phyloP scores from a whole-genome alignment of 2,329 filamentous ascomycete genomes.

The Hortaea sp. region DNA sequence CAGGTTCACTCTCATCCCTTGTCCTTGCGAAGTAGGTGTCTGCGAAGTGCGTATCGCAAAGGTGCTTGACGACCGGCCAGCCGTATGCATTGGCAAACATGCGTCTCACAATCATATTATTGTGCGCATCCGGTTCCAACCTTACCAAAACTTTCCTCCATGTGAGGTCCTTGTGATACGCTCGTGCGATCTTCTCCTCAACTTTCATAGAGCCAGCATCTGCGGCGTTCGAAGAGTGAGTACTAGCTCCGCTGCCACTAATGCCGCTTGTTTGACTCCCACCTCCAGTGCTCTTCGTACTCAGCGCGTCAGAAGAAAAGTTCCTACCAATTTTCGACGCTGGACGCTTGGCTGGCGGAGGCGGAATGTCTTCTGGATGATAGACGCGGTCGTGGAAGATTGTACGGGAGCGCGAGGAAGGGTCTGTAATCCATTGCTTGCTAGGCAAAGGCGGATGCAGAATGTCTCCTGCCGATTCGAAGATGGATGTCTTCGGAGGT shows the following conservation, averaged over 20 bases:
- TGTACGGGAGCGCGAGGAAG: constrained; percentile 67
- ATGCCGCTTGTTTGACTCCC: too few relatives aligned
- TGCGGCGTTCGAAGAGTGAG: not conserved
- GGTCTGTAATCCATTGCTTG: constrained; percentile 72
- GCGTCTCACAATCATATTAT: constrained; percentile 92
- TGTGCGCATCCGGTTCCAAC: constrained; percentile 92
- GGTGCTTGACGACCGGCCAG: constrained; percentile 91
- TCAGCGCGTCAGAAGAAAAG: constrained; percentile 26
- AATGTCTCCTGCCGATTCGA: constrained; percentile 88
- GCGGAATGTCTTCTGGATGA: constrained; percentile 84
- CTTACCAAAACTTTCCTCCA: constrained; percentile 97
- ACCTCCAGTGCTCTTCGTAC: constrained; percentile 1
- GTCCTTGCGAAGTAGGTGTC: constrained; percentile 58
- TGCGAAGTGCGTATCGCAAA: constrained; percentile 89
- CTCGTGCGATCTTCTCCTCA: constrained; percentile 94
- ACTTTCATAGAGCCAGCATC: constrained; percentile 70
- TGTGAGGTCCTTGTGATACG: constrained; percentile 81
- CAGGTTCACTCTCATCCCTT: constrained; percentile 56
- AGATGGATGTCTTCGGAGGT: constrained; percentile 83
- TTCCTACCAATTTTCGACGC: constrained; percentile 21
- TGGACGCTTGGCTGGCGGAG: constrained; percentile 49
- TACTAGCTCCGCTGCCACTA: not conserved
- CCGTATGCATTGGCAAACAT: constrained; percentile 97
- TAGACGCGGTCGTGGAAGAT: constrained; percentile 98
- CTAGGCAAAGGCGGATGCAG: constrained; percentile 82